These are phyloP conservation scores for Nephelium lappaceum DNA, from an alignment of 345 rosid genomes.

Conservation along the genomic window DNA sequence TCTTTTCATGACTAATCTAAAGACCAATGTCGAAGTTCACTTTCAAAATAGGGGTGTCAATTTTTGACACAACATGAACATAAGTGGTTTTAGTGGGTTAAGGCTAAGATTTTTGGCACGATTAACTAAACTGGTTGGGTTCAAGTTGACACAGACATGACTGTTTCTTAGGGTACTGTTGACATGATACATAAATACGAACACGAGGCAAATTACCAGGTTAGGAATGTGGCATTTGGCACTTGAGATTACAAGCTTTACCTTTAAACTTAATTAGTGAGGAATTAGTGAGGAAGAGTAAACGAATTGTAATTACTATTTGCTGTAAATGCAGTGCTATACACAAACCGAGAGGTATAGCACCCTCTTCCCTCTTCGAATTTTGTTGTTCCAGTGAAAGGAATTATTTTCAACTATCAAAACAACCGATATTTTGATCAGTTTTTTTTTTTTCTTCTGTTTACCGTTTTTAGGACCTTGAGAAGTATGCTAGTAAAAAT, in stretches of 20 bases:
- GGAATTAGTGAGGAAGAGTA: background rate
- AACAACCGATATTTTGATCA: background rate
- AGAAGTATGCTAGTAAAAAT: conserved; percentile 72
- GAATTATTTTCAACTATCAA: background rate
- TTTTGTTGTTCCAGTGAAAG: background rate
- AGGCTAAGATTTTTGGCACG: too few species aligned
- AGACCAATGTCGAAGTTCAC: background rate
- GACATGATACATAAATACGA: too few species aligned
- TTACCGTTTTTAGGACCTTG: conserved; percentile 63
- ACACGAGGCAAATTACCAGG: too few species aligned
- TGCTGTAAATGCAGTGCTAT: too few species aligned
- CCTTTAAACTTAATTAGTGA: background rate
- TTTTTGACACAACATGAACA: too few species aligned
- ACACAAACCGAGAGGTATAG: background rate
- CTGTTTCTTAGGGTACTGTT: too few species aligned
- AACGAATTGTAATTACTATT: background rate
- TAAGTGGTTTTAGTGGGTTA: too few species aligned
- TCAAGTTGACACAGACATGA: too few species aligned
- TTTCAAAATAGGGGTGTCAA: background rate
- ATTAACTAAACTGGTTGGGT: too few species aligned
- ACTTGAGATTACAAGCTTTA: background rate
- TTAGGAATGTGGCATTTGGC: too few species aligned
- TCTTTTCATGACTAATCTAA: too few species aligned
- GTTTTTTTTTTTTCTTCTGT: background rate
- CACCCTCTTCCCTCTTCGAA: background rate